Percentiles rank a stretch among this genome's conserved stretches.
phyloP scores from a whole-genome alignment of 2,329 filamentous ascomycete species.

The Cercospora sesami region DNA sequence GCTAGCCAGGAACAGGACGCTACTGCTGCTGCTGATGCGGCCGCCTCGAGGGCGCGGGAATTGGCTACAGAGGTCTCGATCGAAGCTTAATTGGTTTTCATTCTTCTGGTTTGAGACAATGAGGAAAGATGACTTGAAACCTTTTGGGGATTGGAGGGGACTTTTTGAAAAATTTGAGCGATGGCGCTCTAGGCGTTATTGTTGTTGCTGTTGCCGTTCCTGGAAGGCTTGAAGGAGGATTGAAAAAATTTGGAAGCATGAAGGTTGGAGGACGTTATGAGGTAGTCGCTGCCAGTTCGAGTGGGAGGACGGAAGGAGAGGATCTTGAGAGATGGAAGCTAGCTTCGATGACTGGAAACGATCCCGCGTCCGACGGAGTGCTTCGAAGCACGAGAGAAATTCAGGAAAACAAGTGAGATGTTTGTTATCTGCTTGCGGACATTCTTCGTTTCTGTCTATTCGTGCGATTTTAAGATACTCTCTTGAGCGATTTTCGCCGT shows the following conservation, averaged over 20 bases:
- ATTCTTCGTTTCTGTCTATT: not conserved
- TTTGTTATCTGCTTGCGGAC: not conserved
- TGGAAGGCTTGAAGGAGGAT: not conserved
- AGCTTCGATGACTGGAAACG: not conserved
- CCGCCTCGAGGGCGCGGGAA: not conserved
- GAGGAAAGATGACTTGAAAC: not conserved
- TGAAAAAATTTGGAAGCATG: not conserved
- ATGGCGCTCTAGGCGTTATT: constrained; percentile 3
- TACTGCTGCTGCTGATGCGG: not conserved
- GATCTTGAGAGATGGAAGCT: no score
- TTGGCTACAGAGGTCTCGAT: constrained; percentile 3
- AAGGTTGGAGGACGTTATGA: not conserved
- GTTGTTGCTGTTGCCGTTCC: not conserved
- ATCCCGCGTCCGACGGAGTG: no score
- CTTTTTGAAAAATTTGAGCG: not conserved
- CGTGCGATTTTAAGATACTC: not conserved
- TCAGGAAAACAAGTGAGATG: not conserved
- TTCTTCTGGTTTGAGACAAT: not conserved
- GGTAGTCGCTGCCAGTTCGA: not conserved
- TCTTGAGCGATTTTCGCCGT: not conserved
- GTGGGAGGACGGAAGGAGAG: no score
- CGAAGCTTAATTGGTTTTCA: not conserved
- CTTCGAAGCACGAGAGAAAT: not conserved
- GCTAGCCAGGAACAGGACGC: constrained; percentile 19
- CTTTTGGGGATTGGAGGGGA: not conserved